Evolutionary conservation across 2,329 filamentous ascomycete genomes (phyloP).

Genomic region (Corynespora cassiicola): DNA sequence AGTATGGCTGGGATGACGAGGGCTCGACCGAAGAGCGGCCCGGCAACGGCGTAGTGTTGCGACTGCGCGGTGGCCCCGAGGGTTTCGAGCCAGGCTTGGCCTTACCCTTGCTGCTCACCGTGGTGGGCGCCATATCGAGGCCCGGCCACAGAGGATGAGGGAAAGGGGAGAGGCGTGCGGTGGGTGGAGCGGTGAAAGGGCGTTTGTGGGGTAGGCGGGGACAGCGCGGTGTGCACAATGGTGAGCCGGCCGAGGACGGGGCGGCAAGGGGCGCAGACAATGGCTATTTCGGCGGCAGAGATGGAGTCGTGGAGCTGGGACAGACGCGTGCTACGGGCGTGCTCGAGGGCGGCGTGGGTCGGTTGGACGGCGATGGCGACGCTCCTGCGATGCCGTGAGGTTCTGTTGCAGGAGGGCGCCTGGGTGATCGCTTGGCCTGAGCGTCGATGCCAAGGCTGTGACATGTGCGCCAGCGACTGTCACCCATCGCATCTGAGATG

Average conservation of each 20-base stretch:
- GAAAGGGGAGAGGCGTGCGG: conserved; percentile 12
- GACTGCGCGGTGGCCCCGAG: conserved; percentile 59
- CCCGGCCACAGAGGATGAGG: conserved; percentile 2
- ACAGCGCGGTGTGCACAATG: conserved; percentile 8
- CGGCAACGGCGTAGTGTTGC: conserved; percentile 78
- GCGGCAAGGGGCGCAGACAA: conserved; percentile 7
- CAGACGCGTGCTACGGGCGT: too few relatives aligned
- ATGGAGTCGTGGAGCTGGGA: too few relatives aligned
- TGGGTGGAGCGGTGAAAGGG: conserved; percentile 6
- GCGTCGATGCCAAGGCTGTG: too few relatives aligned
- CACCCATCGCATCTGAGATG: too few relatives aligned
- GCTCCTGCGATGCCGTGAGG: too few relatives aligned
- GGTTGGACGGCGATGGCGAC: too few relatives aligned
- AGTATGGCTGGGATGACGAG: conserved; percentile 56
- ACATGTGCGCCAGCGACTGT: too few relatives aligned
- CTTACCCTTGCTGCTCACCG: conserved; percentile 58
- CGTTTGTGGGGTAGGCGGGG: conserved; percentile 12
- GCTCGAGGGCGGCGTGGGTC: too few relatives aligned
- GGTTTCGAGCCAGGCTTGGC: conserved; percentile 50
- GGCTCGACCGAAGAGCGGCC: conserved; percentile 54
- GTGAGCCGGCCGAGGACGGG: neutral
- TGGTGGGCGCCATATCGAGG: conserved; percentile 36
- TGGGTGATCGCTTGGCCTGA: too few relatives aligned
- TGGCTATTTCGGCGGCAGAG: too few relatives aligned
- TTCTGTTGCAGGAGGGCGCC: too few relatives aligned